Percentiles rank a stretch among this genome's conserved stretches.
Evolutionary conservation across 495 filamentous ascomycete species (phyloP).

Genomic region (Tuber indicum): DNA sequence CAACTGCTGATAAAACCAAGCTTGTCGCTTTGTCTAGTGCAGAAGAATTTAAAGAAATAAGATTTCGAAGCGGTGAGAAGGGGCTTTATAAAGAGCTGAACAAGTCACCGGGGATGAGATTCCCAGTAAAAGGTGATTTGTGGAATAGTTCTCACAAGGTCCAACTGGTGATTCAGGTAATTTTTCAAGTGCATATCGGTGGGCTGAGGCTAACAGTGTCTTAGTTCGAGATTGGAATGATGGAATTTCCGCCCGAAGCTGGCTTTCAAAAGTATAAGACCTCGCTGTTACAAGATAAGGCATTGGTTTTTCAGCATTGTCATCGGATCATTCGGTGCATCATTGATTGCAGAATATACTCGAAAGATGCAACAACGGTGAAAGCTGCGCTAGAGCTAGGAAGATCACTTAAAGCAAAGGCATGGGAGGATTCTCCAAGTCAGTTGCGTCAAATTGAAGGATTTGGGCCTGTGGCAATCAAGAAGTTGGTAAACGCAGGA

Average conservation of each 20-base stretch:
- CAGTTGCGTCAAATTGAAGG: constrained; percentile 83
- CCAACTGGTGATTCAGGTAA: constrained; percentile 73
- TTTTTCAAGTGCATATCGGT: background rate
- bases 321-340: constrained; percentile 74
- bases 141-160: constrained; percentile 70
- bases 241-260: constrained; percentile 63
- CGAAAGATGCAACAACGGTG: constrained; percentile 60
- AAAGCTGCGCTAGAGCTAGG: constrained; percentile 70
- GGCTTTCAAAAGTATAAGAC: constrained; percentile 56
- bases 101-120: constrained; percentile 62
- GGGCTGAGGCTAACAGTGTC: background rate
- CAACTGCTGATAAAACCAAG: constrained; percentile 43
- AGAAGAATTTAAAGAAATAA: constrained; percentile 68
- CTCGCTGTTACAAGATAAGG: constrained; percentile 63
- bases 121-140: constrained; percentile 73
- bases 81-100: constrained; percentile 76
- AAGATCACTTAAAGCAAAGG: constrained; percentile 67
- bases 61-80: constrained; percentile 69
- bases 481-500: constrained; percentile 66
- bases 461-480: constrained; percentile 69
- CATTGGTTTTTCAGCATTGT: constrained; percentile 63
- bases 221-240: constrained; percentile 57
- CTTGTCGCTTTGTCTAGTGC: constrained; percentile 63
- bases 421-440: constrained; percentile 78
- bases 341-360: constrained; percentile 69